phyloP scores from a whole-genome alignment of 2,329 filamentous ascomycete species.

The Nigrograna mackinnonii region DNA sequence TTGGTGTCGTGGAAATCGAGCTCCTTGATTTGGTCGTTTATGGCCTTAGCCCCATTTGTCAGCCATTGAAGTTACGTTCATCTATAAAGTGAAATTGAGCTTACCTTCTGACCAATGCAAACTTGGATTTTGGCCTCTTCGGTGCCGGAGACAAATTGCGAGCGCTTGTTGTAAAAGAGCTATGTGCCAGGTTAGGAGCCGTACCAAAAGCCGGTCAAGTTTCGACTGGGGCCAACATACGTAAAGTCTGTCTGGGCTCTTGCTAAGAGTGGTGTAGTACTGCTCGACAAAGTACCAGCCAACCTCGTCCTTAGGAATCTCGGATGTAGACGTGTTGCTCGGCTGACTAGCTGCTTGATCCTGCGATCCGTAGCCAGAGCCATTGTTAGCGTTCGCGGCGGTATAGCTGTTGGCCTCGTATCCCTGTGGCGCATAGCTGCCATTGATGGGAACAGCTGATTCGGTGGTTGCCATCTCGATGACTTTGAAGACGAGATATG shows the following conservation, averaged over 20 bases:
- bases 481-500: constrained; percentile 8
- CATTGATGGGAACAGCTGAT: constrained; percentile 48
- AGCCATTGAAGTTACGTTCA: no score
- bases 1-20: constrained; percentile 98
- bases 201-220: neutral
- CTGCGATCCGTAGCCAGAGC: constrained; percentile 25
- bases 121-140: constrained; percentile 89
- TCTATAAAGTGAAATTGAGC: constrained; percentile 36
- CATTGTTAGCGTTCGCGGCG: constrained; percentile 24
- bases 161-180: constrained; percentile 95
- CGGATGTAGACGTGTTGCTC: constrained; percentile 32
- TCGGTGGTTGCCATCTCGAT: constrained; percentile 39
- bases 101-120: constrained; percentile 83
- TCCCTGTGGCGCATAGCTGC: constrained; percentile 49
- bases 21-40: constrained; percentile 90
- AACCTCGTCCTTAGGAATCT: constrained; percentile 84
- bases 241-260: constrained; percentile 89
- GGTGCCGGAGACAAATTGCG: constrained; percentile 89
- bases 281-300: constrained; percentile 99
- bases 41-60: constrained; percentile 62
- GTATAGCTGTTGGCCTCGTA: constrained; percentile 45
- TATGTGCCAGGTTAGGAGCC: constrained; percentile 35
- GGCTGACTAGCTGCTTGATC: constrained; percentile 32
- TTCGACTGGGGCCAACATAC: constrained; percentile 37
- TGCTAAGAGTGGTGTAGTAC: constrained; percentile 98